Evolutionary conservation across 2,329 filamentous ascomycete species (phyloP).

Genomic region (Amauroascus niger): DNA sequence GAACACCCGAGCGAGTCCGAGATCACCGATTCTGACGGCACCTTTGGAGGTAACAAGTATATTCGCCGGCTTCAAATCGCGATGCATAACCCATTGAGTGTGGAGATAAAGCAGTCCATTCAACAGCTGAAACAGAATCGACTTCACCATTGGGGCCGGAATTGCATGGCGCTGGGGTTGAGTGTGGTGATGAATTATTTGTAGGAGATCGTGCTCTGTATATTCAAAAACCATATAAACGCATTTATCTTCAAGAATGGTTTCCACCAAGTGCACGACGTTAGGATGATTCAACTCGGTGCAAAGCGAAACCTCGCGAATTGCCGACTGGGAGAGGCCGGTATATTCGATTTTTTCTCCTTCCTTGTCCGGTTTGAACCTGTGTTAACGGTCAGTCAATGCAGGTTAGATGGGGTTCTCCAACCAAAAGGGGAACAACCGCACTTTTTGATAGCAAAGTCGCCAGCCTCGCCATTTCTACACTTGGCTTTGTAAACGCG

Average conservation of each 20-base stretch:
- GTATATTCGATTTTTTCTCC: conserved; percentile 91
- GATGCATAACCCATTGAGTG: conserved; percentile 92
- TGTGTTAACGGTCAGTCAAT: conserved; percentile 22
- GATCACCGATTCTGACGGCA: conserved; percentile 87
- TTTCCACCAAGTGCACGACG: conserved; percentile 83
- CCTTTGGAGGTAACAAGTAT: conserved; percentile 93
- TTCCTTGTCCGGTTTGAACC: conserved; percentile 95
- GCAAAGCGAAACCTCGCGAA: conserved; percentile 94
- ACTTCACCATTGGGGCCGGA: conserved; percentile 77
- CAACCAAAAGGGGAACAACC: neutral
- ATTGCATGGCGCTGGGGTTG: conserved; percentile 81
- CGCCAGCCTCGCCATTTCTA: conserved; percentile 60
- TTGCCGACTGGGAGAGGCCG: conserved; percentile 91
- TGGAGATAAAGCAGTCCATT: conserved; percentile 93
- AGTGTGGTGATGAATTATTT: conserved; percentile 97
- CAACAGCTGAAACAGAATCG: conserved; percentile 89
- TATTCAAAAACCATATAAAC: conserved; percentile 99
- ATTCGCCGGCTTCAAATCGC: conserved; percentile 94
- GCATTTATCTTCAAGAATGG: conserved; percentile 95
- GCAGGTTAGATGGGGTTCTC: neutral
- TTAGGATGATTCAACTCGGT: conserved; percentile 83
- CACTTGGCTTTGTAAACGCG: conserved; percentile 92
- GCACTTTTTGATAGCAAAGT: conserved; percentile 97
- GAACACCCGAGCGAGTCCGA: conserved; percentile 85
- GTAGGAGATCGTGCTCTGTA: conserved; percentile 90